Base-by-base conservation (phyloP, 2,329 filamentous ascomycete species). In the Paraconiothyrium sp. region DNA sequence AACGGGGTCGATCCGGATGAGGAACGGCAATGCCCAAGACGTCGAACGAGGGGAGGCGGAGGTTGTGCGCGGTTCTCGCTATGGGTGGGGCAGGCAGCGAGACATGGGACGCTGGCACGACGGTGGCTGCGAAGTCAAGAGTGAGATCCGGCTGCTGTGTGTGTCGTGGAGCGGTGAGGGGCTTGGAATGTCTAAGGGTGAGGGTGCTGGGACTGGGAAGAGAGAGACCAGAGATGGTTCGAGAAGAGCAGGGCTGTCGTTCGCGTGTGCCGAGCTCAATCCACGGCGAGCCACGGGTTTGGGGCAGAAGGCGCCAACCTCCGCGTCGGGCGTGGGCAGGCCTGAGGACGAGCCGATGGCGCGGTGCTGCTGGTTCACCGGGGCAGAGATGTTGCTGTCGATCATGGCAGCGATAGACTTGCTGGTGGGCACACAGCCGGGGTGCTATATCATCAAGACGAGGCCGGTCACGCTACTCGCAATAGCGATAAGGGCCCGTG, bases 31-130 rank as follows among this genome's bases (percentile, higher is more conserved):
- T 85, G 37, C 83, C 84, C 54, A 86, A 77, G 20, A 80, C 75
- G 58, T 86, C 81, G 68, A 87, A 86, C 2, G 84, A 84, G 5
- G 84, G 85, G 16, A 87, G 79, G 57, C 84, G 82, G 44, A 87
- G 74, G 61, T 73, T 78, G 59, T 75, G 76, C 47, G 73, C 69
- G 34, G 72, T 68, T 62, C 72, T 79, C 47, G 68, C 50, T 41
- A 74, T 62, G n/a, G 70, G 71, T 37, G 74, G 70, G 34, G 75
- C 66, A 46, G 74, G 72, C 32, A 77, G 71, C 58, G 75, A 73
- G 46, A 72, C 66, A 65, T 69, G 62, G 59, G 65, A 70, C 30
- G 72, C 52, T 24, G 72, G 73, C n/a, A 78, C 65, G 50, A 59
- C 67, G 56, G 64, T 60, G 35, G 59, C 67, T 56, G 67, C 71